Evolutionary conservation across 192 early-diverging fungal species (phyloP), one percentile per base, ranked within the genome.

Genomic region (Coemansia sp.): DNA sequence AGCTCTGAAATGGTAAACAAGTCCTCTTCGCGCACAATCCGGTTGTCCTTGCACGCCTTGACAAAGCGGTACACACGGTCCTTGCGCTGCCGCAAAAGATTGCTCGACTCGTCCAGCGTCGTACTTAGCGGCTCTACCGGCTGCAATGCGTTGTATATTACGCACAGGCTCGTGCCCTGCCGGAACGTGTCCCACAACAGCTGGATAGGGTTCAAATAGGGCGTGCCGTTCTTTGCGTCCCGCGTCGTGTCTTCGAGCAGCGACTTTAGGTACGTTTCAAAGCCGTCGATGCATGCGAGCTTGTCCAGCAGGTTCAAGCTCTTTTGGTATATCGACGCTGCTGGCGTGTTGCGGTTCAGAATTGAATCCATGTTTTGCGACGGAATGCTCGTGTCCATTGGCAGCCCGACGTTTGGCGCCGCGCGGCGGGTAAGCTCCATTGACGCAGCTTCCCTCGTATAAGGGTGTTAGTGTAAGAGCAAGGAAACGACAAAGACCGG

Each of bases 1-100:
- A 97, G 76, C 54, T 95, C 93, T 5, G 92, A 85, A 53, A 97
- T 87, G 40, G 89, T 86, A 74, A 95, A 92, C 23, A 91, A 71
- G 61, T 90, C 82, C 52, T 93, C 88, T 37, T 95, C 86, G 28
- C 76, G 79, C n/a, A 87, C 82, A 52, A 92, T 67, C 1, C 90
- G 82, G 66, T 93, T 86, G 36, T 86, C 81, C 54, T 90, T 88
- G 79, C 94, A 95, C n/a, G 88, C 88, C 56, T 90, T 88, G 25
- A 96, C 64, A 79, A 98, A 98, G 57, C 86, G 82, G 75, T 89
- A 94, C 47, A 97, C 89, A 20, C 83, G 85, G 50, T 89, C 87
- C 70, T 98, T 94, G 73, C 87, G 89, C 60, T 86, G 81, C 36
- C 92, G 90, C 53, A 78, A 36, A 12, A 73, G 68, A 53, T 74